A percentile compares a stretch with the other conserved stretches of the same genome.
phyloP scores from a whole-genome alignment of 371 early-diverging fungal species.

The Mucor piriformis region DNA sequence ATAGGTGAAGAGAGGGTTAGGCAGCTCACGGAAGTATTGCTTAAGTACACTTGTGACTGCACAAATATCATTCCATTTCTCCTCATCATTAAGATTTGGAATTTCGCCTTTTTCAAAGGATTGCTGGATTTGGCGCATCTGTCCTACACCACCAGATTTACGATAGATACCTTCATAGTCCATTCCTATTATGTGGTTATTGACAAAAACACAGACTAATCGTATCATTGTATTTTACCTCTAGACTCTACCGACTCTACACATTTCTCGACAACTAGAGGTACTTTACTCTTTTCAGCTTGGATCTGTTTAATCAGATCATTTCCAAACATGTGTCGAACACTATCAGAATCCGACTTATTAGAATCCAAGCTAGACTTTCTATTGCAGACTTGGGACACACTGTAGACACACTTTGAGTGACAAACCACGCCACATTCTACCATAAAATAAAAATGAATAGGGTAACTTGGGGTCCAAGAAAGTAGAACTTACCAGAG shows the following conservation, averaged over 20 bases:
- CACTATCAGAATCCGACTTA: constrained; percentile 6
- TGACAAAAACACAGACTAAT: too few species aligned
- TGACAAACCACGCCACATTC: constrained; percentile 46
- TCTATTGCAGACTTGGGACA: constrained; percentile 28
- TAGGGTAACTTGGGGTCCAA: too few species aligned
- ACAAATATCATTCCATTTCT: constrained; percentile 64
- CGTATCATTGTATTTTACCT: neutral
- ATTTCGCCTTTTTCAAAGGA: constrained; percentile 52
- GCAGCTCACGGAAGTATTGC: constrained; percentile 91
- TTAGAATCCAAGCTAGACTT: constrained; percentile 22
- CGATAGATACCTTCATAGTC: constrained; percentile 83
- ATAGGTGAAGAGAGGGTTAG: constrained; percentile 87
- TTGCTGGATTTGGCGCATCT: constrained; percentile 68
- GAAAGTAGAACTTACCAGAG: constrained; percentile 65
- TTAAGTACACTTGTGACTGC: constrained; percentile 90
- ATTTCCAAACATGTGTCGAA: constrained; percentile 37
- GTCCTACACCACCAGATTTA: constrained; percentile 83
- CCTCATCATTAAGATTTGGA: constrained; percentile 51
- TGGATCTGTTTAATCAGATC: constrained; percentile 44
- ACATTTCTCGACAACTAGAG: constrained; percentile 77
- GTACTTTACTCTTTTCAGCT: constrained; percentile 51
- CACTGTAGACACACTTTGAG: constrained; percentile 41
- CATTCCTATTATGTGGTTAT: constrained; percentile 29
- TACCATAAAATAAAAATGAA: constrained; percentile 10
- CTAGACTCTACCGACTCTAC: constrained; percentile 19